Conservation (phyloP, 1,139 yeast genomes). For the Yamadazyma triangularis region DNA sequence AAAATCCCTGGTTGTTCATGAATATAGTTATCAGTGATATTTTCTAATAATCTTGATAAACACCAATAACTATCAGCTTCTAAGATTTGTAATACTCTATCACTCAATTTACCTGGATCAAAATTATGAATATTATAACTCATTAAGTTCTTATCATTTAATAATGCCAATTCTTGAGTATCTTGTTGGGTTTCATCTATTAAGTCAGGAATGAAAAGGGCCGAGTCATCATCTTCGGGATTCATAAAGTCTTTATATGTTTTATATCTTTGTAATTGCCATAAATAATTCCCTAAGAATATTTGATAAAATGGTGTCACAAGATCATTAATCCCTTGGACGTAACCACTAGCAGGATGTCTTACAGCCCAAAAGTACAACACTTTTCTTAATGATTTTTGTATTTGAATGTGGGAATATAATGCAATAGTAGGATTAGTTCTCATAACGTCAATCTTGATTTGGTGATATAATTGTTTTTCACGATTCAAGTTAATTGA, state of each 20-base stretch:
- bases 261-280: conserved; percentile 35
- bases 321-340: conserved; percentile 96
- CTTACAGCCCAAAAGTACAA: conserved; percentile 93
- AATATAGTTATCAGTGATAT: conserved; percentile 92
- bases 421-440: conserved; percentile 83
- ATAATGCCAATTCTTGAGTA: conserved; percentile 21
- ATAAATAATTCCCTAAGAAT: conserved; percentile 66
- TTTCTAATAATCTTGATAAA: conserved; percentile 80
- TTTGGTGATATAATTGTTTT: conserved; percentile 90
- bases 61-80: conserved; percentile 99
- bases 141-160: conserved; percentile 22
- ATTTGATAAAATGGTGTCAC: conserved; percentile 93
- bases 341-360: conserved; percentile 98
- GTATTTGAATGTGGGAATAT: conserved; percentile 68
- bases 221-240: conserved; percentile 19
- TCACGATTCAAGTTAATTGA: conserved; percentile 38
- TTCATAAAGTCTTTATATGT: conserved; percentile 11
- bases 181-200: conserved; percentile 20
- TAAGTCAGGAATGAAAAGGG: conserved; percentile 34
- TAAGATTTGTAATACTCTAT: conserved; percentile 38
- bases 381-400: conserved; percentile 72
- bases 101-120: conserved; percentile 63
- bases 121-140: conserved; percentile 33
- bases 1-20: conserved; percentile 98
- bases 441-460: conserved; percentile 90